Conservation (phyloP, 176 grass and related monocot species). For the Oryza officinalis region DNA sequence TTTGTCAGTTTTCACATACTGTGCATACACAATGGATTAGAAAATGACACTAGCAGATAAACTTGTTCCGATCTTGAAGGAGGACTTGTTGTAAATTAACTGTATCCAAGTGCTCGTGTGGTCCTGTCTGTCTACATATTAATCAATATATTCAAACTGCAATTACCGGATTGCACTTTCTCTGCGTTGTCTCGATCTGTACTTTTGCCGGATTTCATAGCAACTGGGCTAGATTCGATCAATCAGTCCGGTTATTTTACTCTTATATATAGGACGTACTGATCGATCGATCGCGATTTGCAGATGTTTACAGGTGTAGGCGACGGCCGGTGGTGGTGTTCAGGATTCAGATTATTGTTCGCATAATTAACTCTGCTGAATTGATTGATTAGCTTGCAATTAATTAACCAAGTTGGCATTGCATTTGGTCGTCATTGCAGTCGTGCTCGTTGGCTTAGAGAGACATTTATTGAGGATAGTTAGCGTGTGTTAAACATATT, state of each 20-base stretch:
- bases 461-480: background rate
- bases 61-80: background rate
- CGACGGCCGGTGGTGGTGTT: background rate
- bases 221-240: background rate
- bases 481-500: background rate
- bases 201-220: background rate
- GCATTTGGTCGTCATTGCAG: background rate
- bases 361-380: background rate
- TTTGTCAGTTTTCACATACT: background rate
- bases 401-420: background rate
- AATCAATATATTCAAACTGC: background rate
- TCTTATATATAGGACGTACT: background rate
- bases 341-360: background rate
- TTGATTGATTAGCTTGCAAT: background rate
- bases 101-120: background rate
- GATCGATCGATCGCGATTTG: background rate
- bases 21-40: background rate
- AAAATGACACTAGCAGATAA: background rate
- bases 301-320: slow-evolving; percentile 1
- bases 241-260: background rate
- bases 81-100: background rate
- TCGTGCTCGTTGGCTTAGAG: background rate
- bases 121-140: background rate
- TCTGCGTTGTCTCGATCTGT: background rate
- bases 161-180: background rate